Evolutionary conservation across 108 stramenopile species (phyloP).

Genomic region (Cyclotella kingstonii): DNA sequence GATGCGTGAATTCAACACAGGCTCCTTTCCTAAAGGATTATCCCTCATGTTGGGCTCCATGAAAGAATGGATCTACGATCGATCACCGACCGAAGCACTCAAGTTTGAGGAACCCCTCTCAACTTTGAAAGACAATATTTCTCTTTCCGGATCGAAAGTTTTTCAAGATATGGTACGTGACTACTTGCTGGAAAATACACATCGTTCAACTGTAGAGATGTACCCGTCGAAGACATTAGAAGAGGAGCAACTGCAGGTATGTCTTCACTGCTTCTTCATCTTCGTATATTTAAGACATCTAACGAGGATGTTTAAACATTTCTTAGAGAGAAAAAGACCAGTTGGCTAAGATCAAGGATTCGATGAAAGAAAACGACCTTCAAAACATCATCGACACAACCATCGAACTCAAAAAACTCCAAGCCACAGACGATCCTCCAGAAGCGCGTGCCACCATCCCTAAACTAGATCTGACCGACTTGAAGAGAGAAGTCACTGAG

Average conservation of each 20-base stretch:
- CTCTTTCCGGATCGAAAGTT: slow-evolving; percentile 68
- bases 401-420: slow-evolving; percentile 79
- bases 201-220: slow-evolving; percentile 92
- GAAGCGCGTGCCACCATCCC: slow-evolving; percentile 95
- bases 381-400: slow-evolving; percentile 83
- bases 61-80: slow-evolving; percentile 93
- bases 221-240: slow-evolving; percentile 87
- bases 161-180: slow-evolving; percentile 86
- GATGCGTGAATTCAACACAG: slow-evolving; percentile 97
- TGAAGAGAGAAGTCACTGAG: slow-evolving; percentile 85
- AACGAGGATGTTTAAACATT: background rate
- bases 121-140: slow-evolving; percentile 84
- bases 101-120: slow-evolving; percentile 91
- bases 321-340: slow-evolving; percentile 68
- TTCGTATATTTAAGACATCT: background rate
- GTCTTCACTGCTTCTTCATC: background rate
- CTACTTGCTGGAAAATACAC: slow-evolving; percentile 83
- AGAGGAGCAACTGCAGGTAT: slow-evolving; percentile 55
- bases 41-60: slow-evolving; percentile 95
- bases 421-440: slow-evolving; percentile 88
- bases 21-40: slow-evolving; percentile 94
- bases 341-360: slow-evolving; percentile 80
- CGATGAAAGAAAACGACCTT: slow-evolving; percentile 75
- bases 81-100: slow-evolving; percentile 80
- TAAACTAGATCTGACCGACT: slow-evolving; percentile 75